Conservation (phyloP, 2,329 filamentous ascomycete genomes). For the Nemania sp. region DNA sequence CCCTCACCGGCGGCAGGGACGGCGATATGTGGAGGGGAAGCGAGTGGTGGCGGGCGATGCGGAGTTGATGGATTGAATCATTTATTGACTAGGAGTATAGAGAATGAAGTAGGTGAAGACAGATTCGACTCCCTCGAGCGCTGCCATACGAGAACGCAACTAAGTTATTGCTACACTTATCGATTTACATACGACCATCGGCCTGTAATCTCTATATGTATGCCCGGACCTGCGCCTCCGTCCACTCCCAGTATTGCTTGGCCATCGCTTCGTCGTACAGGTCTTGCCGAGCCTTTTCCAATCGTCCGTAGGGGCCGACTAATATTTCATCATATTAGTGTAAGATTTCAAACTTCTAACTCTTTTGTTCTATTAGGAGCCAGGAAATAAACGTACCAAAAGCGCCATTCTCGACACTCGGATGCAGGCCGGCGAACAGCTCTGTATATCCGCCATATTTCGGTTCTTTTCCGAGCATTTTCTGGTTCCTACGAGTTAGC, state of each 20-base stretch:
- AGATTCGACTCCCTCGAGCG: not conserved
- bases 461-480: slow-evolving; percentile 35
- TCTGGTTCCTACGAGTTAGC: not conserved
- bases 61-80: slow-evolving; percentile 10
- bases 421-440: slow-evolving; percentile 55
- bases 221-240: slow-evolving; percentile 54
- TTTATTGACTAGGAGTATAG: not conserved
- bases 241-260: slow-evolving; percentile 59
- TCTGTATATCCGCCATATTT: slow-evolving; percentile 56
- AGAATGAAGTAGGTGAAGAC: not conserved
- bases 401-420: slow-evolving; percentile 50
- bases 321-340: slow-evolving; percentile 7
- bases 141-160: not conserved
- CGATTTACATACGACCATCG: not conserved
- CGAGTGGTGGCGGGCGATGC: slow-evolving; percentile 45
- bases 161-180: no score
- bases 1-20: slow-evolving; percentile 43
- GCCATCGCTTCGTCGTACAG: slow-evolving; percentile 48
- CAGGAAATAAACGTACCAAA: slow-evolving; percentile 41
- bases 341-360: not conserved
- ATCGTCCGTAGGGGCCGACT: slow-evolving; percentile 61
- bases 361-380: not conserved
- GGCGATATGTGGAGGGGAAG: slow-evolving; percentile 46
- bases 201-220: slow-evolving; percentile 28
- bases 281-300: slow-evolving; percentile 50